Evolutionary conservation across 495 filamentous ascomycete species (phyloP).

Genomic region (Chaetomium cochliodes): DNA sequence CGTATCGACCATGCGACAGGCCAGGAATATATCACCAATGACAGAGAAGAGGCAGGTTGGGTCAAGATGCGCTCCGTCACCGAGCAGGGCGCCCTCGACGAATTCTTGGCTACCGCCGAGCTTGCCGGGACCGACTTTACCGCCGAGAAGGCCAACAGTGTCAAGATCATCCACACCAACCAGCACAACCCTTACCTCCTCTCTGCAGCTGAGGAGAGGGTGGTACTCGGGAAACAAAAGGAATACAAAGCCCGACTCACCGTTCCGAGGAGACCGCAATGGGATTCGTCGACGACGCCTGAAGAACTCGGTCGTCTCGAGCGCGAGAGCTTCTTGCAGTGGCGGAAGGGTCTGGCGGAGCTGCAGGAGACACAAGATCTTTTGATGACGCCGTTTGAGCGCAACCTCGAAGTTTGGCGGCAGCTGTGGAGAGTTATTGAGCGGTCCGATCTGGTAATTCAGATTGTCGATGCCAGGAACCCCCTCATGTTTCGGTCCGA

Average conservation of each 20-base stretch:
- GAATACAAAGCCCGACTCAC: slow-evolving; percentile 75
- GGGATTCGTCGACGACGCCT: slow-evolving; percentile 81
- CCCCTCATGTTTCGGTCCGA: slow-evolving; percentile 91
- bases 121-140: slow-evolving; percentile 97
- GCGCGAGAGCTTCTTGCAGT: slow-evolving; percentile 76
- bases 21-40: slow-evolving; percentile 68
- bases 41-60: slow-evolving; percentile 74
- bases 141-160: slow-evolving; percentile 96
- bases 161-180: slow-evolving; percentile 95
- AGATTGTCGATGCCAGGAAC: slow-evolving; percentile 98
- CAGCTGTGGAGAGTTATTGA: slow-evolving; percentile 99
- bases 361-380: slow-evolving; percentile 90
- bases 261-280: slow-evolving; percentile 84
- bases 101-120: slow-evolving; percentile 74
- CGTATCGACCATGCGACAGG: slow-evolving; percentile 61
- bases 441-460: slow-evolving; percentile 90
- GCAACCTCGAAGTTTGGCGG: slow-evolving; percentile 97
- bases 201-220: slow-evolving; percentile 79
- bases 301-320: slow-evolving; percentile 77
- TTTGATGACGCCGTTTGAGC: slow-evolving; percentile 97
- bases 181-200: slow-evolving; percentile 95
- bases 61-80: slow-evolving; percentile 98
- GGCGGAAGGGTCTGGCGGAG: slow-evolving; percentile 88
- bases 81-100: slow-evolving; percentile 91
- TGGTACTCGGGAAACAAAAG: slow-evolving; percentile 73